These are phyloP conservation scores for Ceratobasidium sp. DNA, from an alignment of 1,284 basidiomycete species.

Conservation along the genomic window DNA sequence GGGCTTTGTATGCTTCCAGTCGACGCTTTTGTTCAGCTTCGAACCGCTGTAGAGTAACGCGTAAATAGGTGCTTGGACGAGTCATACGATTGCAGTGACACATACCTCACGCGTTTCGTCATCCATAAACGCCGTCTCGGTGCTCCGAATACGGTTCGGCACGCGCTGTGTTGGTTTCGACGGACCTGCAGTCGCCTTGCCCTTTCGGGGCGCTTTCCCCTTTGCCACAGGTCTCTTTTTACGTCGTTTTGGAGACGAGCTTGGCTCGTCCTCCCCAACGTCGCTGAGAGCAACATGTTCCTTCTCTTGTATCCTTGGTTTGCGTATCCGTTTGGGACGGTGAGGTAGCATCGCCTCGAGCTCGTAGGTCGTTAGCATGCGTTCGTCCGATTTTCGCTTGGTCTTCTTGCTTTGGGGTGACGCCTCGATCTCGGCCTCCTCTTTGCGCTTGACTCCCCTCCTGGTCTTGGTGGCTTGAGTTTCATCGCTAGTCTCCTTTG, in stretches of 20 bases:
- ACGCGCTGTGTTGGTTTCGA: not conserved
- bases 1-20: slow-evolving; percentile 17
- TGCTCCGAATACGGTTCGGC: not conserved
- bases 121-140: not conserved
- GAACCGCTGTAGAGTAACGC: slow-evolving; percentile 9
- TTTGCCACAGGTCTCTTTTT: not conserved
- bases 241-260: not conserved
- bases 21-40: slow-evolving; percentile 23
- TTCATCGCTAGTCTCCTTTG: not conserved
- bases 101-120: slow-evolving; percentile 23
- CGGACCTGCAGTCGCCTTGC: not conserved
- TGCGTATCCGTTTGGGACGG: slow-evolving; percentile 11
- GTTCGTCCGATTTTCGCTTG: not conserved
- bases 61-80: not conserved
- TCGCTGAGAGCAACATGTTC: slow-evolving; percentile 23
- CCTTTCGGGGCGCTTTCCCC: slow-evolving; percentile 8
- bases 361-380: slow-evolving; percentile 25
- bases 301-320: not conserved
- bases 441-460: not conserved
- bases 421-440: not conserved
- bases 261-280: not conserved
- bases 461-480: not conserved
- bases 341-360: slow-evolving; percentile 31
- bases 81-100: not conserved
- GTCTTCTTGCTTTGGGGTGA: not conserved